phyloP scores from a whole-genome alignment of 2,329 filamentous ascomycete genomes.

The Chrysoporthe puriensis region DNA sequence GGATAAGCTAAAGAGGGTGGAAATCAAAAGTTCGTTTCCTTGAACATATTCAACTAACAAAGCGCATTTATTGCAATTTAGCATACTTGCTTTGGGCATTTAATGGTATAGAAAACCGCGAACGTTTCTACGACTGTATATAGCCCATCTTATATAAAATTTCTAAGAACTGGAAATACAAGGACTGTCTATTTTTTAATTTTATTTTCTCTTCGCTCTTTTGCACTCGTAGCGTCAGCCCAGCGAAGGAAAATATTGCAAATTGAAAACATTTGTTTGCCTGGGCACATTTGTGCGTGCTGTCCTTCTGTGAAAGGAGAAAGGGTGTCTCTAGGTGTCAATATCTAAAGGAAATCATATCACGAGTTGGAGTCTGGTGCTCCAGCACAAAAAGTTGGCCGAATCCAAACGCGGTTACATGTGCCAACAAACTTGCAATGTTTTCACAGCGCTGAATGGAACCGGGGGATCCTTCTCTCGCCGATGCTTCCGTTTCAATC shows the following conservation, averaged over 20 bases:
- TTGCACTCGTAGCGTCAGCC: too few species aligned
- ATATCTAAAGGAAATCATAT: not conserved
- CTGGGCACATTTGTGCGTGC: too few species aligned
- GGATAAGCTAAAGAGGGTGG: not conserved
- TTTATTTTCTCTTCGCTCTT: not conserved
- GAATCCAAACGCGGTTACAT: not conserved
- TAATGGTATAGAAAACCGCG: not conserved
- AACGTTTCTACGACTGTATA: not conserved
- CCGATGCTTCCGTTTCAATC: too few species aligned
- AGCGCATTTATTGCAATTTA: not conserved
- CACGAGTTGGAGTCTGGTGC: not conserved
- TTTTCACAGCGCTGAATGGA: too few species aligned
- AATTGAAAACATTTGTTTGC: too few species aligned
- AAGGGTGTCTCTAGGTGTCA: not conserved
- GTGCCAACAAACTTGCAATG: too few species aligned
- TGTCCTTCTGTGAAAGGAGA: too few species aligned
- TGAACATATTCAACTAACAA: slow-evolving; percentile 1
- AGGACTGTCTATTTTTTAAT: too few species aligned
- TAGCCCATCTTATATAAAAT: not conserved
- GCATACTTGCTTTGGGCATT: not conserved
- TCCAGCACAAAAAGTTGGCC: not conserved
- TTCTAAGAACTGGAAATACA: not conserved
- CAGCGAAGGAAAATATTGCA: too few species aligned
- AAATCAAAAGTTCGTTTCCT: not conserved
- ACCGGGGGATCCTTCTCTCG: too few species aligned